Conservation (phyloP, 805 yeast species). For the Wickerhamiella brachini region DNA sequence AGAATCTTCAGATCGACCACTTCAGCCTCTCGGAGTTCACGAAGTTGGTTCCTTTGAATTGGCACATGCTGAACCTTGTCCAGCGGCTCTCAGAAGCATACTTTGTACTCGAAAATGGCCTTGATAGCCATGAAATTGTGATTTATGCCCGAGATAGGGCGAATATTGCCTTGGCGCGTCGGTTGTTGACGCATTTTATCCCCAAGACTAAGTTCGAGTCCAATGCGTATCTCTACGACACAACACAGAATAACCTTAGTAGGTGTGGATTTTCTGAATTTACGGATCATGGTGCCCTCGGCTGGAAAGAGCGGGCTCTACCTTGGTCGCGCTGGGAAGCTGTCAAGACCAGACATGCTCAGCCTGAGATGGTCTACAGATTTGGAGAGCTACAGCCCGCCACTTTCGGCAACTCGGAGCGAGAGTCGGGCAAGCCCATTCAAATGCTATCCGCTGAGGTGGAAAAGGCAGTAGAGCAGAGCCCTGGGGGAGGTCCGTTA, state of each 20-base stretch:
- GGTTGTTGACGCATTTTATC: conserved; percentile 9
- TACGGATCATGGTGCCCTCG: conserved; percentile 17
- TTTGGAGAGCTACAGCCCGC: neutral
- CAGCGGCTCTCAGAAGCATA: conserved; percentile 22
- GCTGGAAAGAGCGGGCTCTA: conserved; percentile 19
- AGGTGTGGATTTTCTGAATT: conserved; percentile 7
- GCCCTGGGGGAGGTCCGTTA: conserved; percentile 9
- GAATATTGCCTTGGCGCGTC: conserved; percentile 13
- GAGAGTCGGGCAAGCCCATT: neutral
- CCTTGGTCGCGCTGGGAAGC: conserved; percentile 18
- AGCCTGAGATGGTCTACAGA: neutral
- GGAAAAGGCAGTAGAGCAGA: neutral
- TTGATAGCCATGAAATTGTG: neutral
- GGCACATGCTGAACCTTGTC: conserved; percentile 14
- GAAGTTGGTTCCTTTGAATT: conserved; percentile 4
- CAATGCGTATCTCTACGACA: conserved; percentile 9
- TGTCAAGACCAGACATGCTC: conserved; percentile 5
- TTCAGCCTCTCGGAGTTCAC: conserved; percentile 23
- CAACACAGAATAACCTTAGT: conserved; percentile 4
- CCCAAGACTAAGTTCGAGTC: conserved; percentile 8
- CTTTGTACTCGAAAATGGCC: conserved; percentile 6
- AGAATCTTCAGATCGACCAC: conserved; percentile 4
- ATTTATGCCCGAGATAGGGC: conserved; percentile 9
- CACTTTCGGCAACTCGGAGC: neutral
- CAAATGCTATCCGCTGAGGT: neutral